Base-by-base conservation (phyloP, 495 filamentous ascomycete species). In the Aspergillus coremiiformis region DNA sequence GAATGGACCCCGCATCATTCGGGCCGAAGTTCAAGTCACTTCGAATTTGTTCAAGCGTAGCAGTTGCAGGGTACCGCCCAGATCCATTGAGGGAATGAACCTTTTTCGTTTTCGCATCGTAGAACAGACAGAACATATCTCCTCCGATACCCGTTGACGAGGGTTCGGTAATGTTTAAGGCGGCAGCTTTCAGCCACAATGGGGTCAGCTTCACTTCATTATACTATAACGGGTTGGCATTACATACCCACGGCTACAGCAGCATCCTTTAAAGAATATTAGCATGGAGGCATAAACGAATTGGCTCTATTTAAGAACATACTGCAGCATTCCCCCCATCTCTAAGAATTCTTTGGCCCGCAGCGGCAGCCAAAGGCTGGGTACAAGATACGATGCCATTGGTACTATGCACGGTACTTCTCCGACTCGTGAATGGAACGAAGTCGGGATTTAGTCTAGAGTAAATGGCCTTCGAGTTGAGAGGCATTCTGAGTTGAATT, bases 61-160 rank as follows among this genome's bases (percentile, higher is more conserved):
- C 81, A 19, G 80, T 79, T n/a, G 66, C 73, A 2, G 87, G 83
- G 4, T 89, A 83, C 17, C 94, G 81, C 14, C 93, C 93, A 1
- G 90, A 95, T 22, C 91, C 94, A 68, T 98, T 98, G 55, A 98
- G 68, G 8, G 88, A 86, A 53, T 82, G 84, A 10, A 96, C 81
- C 51, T 84, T 87, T 59, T 84, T 84, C 0, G 84, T 92, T 56
- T 85, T 80, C 44, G 87, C 85, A 61, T 89, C 78, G 71, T 94
- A 97, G 77, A 84, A 97, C 9, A 98, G 83, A 66, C 89, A 95
- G 76, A 98, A 98, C 83, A 96, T 90, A 70, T 98, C 93, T 27
- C 93, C 93, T 52, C 94, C 93, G 55, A 98, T 96, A n/a, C 93
- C 93, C 3, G 93, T 97, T 0, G 85, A 90, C 35, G 84, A 80